Conservation (phyloP, 2,329 filamentous ascomycete genomes). For the Aureobasidium sp. region DNA sequence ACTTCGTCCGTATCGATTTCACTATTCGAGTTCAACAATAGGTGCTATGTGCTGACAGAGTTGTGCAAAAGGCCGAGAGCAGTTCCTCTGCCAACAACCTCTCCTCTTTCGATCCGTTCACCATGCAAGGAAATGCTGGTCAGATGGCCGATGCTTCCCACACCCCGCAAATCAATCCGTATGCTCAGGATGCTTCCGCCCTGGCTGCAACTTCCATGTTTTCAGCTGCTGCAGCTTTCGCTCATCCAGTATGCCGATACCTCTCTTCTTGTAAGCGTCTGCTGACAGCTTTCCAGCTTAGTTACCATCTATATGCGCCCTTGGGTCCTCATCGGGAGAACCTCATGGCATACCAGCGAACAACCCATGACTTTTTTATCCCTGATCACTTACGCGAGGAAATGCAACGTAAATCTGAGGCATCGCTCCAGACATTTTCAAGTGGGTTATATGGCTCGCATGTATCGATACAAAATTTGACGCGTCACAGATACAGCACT, state of each 20-base stretch:
- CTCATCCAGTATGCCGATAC: constrained; percentile 36
- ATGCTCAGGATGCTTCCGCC: constrained; percentile 62
- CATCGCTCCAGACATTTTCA: constrained; percentile 75
- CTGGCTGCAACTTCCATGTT: constrained; percentile 62
- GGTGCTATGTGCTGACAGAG: neutral
- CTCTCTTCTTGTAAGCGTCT: neutral
- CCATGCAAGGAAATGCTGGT: constrained; percentile 25
- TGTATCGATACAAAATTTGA: constrained; percentile 24
- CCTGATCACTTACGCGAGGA: constrained; percentile 82
- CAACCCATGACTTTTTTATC: constrained; percentile 86
- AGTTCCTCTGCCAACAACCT: constrained; percentile 28
- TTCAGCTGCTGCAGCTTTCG: constrained; percentile 49
- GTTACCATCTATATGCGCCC: constrained; percentile 90
- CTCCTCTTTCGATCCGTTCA: constrained; percentile 40
- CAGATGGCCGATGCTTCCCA: constrained; percentile 23
- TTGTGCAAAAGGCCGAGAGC: constrained; percentile 23
- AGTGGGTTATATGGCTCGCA: constrained; percentile 44
- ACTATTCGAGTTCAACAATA: neutral
- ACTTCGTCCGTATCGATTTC: neutral
- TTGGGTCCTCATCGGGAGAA: constrained; percentile 76
- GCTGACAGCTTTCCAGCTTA: constrained; percentile 38
- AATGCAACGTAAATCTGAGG: constrained; percentile 79
- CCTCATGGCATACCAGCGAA: constrained; percentile 75
- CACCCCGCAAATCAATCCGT: constrained; percentile 53
- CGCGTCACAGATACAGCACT: constrained; percentile 54